Evolutionary conservation across 139 green algal genomes (phyloP), one percentile per base, ranked within the genome.

Genomic region (Deuterostichococcus epilithicus): DNA sequence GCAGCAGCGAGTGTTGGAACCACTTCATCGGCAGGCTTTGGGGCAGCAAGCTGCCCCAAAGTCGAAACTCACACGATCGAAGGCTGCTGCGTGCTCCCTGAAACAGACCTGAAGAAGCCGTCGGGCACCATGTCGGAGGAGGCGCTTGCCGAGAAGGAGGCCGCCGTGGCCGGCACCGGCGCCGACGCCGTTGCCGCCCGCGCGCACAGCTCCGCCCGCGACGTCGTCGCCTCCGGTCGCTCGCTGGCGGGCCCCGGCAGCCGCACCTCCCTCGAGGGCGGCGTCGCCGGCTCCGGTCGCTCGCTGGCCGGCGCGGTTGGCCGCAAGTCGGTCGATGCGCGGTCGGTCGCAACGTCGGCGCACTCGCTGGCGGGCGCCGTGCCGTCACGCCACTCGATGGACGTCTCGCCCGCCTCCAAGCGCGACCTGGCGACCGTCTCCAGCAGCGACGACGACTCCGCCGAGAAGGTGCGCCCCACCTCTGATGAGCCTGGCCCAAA

Each of bases 61-160:
- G n/a, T n/a, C n/a, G n/a, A n/a, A n/a, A n/a, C n/a, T n/a, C n/a
- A n/a, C n/a, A n/a, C n/a, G n/a, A n/a, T n/a, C n/a, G n/a, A n/a
- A n/a, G n/a, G n/a, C n/a, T 52, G 8, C 8, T 52, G 42, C 42
- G 13, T 52, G 8, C 8, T 52, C 8, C 13, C 42, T 52, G 8
- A 52, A 23, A 20, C 52, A 63, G 52, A 63, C 52, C 26, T 28
- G 52, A 63, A 63, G 52, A 25, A 63, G 52, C 52, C 52, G 18
- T 13, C 52, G 20, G 36, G 67, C 33, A 47, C 76, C 34, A 38
- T 83, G 69, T 80, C 74, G 37, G 74, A 83, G 59, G 74, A 83
- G 13, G 66, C 28, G 13, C 58, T 83, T 10, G 38, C 36, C 3
- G 79, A 83, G 38, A 63, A 63, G 52, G 52, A 63, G 52, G 52